Evolutionary conservation across 2,329 filamentous ascomycete genomes (phyloP).

Genomic region (Amesomyces nigricolor): DNA sequence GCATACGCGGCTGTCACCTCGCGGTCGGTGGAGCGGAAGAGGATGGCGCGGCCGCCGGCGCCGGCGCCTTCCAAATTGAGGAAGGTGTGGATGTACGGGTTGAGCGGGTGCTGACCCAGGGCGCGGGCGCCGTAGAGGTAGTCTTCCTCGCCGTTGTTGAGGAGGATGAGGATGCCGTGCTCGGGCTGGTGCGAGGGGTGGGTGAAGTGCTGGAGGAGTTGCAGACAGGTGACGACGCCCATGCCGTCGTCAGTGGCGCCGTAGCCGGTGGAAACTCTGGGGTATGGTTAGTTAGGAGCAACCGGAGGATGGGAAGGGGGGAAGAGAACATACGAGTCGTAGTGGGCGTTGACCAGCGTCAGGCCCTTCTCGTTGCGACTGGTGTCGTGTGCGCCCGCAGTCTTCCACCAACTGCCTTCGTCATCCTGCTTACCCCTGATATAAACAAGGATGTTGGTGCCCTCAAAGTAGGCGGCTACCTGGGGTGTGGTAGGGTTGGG

Average conservation of each 20-base stretch:
- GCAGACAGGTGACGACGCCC: slow-evolving; percentile 78
- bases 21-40: slow-evolving; percentile 84
- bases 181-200: slow-evolving; percentile 64
- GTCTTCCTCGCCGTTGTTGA: slow-evolving; percentile 97
- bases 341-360: slow-evolving; percentile 91
- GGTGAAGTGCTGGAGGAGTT: slow-evolving; percentile 83
- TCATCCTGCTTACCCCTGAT: slow-evolving; percentile 76
- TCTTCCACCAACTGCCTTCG: slow-evolving; percentile 66
- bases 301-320: not conserved
- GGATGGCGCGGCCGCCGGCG: slow-evolving; percentile 77
- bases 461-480: slow-evolving; percentile 74
- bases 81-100: slow-evolving; percentile 77
- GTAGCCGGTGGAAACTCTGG: slow-evolving; percentile 72
- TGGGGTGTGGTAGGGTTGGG: slow-evolving; percentile 10
- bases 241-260: slow-evolving; percentile 94
- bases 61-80: slow-evolving; percentile 93
- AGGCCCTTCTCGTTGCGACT: slow-evolving; percentile 59
- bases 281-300: slow-evolving; percentile 3
- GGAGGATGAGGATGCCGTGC: slow-evolving; percentile 72
- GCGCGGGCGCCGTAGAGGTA: slow-evolving; percentile 80
- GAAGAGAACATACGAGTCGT: slow-evolving; percentile 56
- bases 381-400: slow-evolving; percentile 31
- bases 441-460: slow-evolving; percentile 87
- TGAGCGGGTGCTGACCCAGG: slow-evolving; percentile 76
- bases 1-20: slow-evolving; percentile 78